Evolutionary conservation across 768 basidiomycete species (phyloP).

Genomic region (Pisolithus sp.): DNA sequence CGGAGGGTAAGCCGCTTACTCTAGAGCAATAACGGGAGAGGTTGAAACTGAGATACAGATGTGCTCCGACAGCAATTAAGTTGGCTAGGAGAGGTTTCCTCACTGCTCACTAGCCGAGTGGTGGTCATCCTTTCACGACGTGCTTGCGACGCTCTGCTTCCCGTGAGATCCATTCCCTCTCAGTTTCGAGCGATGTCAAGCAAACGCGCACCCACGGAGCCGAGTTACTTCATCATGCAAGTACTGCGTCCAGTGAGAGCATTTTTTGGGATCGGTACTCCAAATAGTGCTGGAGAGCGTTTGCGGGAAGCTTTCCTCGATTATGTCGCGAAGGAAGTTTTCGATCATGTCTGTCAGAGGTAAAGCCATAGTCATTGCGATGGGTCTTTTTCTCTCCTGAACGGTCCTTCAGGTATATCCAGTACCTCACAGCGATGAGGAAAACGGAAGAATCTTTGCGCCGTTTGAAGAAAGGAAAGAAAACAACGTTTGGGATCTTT

Average conservation of each 20-base stretch:
- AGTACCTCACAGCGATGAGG: constrained; percentile 75
- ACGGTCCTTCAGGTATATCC: constrained; percentile 54
- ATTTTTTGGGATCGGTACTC: constrained; percentile 59
- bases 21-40: background rate
- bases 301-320: constrained; percentile 51
- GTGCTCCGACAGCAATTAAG: constrained; percentile 50
- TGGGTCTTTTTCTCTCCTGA: background rate
- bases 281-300: constrained; percentile 52
- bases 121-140: constrained; percentile 65
- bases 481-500: constrained; percentile 74
- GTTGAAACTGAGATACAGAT: constrained; percentile 22
- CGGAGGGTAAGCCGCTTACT: constrained; percentile 44
- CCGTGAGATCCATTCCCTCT: constrained; percentile 82
- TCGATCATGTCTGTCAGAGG: constrained; percentile 66
- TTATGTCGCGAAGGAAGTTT: constrained; percentile 53
- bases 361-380: constrained; percentile 19
- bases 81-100: constrained; percentile 43
- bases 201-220: constrained; percentile 63
- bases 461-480: constrained; percentile 83
- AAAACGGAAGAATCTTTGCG: constrained; percentile 89
- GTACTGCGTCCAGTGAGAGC: constrained; percentile 75
- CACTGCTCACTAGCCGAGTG: constrained; percentile 57
- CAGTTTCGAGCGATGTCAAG: constrained; percentile 85
- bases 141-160: constrained; percentile 79
- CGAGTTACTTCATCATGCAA: constrained; percentile 79